Evolutionary conservation across 805 yeast species (phyloP), one percentile per base, ranked within the genome.

Genomic region (Sporopachydermia quercuum): DNA sequence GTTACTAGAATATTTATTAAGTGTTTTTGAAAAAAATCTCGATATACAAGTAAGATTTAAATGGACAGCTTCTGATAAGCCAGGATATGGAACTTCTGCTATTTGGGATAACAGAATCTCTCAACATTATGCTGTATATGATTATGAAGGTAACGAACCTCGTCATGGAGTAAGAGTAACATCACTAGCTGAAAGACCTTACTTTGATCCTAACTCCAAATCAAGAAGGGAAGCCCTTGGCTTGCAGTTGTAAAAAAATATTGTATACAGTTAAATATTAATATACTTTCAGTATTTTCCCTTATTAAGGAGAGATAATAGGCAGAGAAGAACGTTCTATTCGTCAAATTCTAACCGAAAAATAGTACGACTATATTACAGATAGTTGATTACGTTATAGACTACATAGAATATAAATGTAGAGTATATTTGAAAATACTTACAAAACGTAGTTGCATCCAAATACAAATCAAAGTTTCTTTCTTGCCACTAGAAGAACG

Each of bases 41-140:
- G 78, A 73, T 47, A 65, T 71, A 42, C 77, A 71, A 55, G 71
- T 70, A 15, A 59, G 77, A 45, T 66, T 66, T 59, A 65, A 62
- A 45, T 70, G 77, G 77, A 56, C 58, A 43, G 59, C 64, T 37
- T 51, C 66, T n/a, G 70, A 85, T 1, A 55, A 55, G 43, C 47
- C 49, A 8, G 69, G 70, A 3, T 53, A 52, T 15, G 73, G 73
- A 19, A 66, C 74, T 19, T 59, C 72, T 34, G 78, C 75, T 4
- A 49, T 73, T 33, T 74, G 79, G 78, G 79, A 74, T 48, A 74
- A 74, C 60, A 59, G 79, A 52, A 50, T 70, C 40, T 61, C 73
- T 16, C 63, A 63, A 41, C 82, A 75, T 56, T 57, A 60, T 42
- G 75, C 76, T 8, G 64, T 70, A n/a, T 60, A 65, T 57, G 76